Percentiles rank a stretch among this genome's conserved stretches.
Evolutionary conservation across 2,329 filamentous ascomycete genomes (phyloP).

Genomic region (Colletotrichum sp.): DNA sequence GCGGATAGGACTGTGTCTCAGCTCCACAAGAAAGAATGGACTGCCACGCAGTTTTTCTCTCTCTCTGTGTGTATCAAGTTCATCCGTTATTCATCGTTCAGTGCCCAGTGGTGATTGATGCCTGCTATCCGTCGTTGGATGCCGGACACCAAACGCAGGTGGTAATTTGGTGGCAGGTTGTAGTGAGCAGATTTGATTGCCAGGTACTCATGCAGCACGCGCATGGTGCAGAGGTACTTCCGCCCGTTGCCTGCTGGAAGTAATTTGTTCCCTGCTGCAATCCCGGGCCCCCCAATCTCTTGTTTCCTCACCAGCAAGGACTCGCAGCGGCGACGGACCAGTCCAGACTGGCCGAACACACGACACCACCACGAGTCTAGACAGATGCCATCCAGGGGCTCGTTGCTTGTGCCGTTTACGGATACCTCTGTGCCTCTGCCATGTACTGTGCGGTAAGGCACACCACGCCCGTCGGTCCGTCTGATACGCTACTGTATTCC

Average conservation of each 20-base stretch:
- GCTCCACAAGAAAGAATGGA: conserved; percentile 16
- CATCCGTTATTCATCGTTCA: not conserved
- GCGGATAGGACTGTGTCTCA: not conserved
- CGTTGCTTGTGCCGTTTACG: not conserved
- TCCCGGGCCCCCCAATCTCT: conserved; percentile 18
- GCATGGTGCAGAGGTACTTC: not conserved
- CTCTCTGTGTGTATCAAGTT: not conserved
- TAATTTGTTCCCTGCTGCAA: conserved; percentile 12
- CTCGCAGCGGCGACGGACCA: not conserved
- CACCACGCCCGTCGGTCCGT: not conserved
- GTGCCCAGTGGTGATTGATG: not conserved
- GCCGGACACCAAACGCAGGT: not conserved
- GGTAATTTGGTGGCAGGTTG: conserved; percentile 3
- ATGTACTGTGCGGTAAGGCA: not conserved
- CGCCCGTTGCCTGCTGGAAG: not conserved
- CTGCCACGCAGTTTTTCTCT: not conserved
- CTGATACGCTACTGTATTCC: not conserved
- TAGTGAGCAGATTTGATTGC: not conserved
- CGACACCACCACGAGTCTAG: conserved; percentile 3
- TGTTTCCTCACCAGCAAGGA: conserved; percentile 13
- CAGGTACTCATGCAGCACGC: not conserved
- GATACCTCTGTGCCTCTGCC: no score
- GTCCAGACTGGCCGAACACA: conserved; percentile 13
- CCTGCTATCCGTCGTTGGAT: not conserved
- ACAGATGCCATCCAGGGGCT: conserved; percentile 15